These are phyloP conservation scores for Avena eriantha DNA, from an alignment of 176 grass and related monocot genomes.

Conservation along the genomic window DNA sequence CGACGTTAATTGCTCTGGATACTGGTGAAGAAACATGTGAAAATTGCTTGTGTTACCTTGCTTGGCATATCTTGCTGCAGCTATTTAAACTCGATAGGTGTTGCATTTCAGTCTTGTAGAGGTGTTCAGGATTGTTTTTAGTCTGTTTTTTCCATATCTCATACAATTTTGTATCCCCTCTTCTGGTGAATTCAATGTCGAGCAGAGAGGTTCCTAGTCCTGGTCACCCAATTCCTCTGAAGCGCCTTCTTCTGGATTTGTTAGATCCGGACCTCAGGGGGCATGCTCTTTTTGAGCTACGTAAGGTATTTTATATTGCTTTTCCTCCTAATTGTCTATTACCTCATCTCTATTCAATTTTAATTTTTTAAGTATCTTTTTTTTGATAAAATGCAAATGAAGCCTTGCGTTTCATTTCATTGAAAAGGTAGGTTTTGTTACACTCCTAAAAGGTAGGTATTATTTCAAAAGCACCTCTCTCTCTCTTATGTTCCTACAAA, in stretches of 20 bases:
- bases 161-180: neutral
- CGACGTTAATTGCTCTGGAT: slow-evolving; percentile 11
- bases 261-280: neutral
- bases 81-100: neutral
- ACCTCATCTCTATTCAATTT: slow-evolving; percentile 14
- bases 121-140: neutral
- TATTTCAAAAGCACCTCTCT: neutral
- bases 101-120: neutral
- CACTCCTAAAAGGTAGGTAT: too few relatives aligned
- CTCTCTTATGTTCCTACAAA: neutral
- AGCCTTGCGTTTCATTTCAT: too few relatives aligned
- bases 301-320: slow-evolving; percentile 17
- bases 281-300: neutral
- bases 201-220: neutral
- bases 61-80: neutral
- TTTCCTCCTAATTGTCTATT: neutral
- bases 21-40: slow-evolving; percentile 6
- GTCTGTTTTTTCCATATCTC: neutral
- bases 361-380: neutral
- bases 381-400: too few relatives aligned
- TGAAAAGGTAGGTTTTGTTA: too few relatives aligned
- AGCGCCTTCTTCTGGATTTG: slow-evolving; percentile 28
- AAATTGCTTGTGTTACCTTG: neutral
- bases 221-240: neutral
- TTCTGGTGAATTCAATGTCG: neutral